These are phyloP conservation scores for Candida sphagnicola DNA, from an alignment of 805 yeast species.

Conservation along the genomic window DNA sequence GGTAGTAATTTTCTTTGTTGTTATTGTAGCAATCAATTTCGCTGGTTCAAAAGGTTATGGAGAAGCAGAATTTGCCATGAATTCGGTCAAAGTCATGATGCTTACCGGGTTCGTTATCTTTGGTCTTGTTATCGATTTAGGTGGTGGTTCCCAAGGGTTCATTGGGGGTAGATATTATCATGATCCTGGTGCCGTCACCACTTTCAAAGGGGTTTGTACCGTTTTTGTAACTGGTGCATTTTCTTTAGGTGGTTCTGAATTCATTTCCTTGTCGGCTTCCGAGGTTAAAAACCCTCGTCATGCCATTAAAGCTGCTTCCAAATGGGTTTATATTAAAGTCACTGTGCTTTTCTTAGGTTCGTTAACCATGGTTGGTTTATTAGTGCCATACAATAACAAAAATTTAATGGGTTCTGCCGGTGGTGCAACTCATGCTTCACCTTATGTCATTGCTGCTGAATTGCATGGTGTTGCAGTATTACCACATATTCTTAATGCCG, in stretches of 20 bases:
- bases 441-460: constrained; percentile 40
- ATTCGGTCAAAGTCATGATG: constrained; percentile 31
- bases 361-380: constrained; percentile 34
- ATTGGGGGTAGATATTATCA: constrained; percentile 40
- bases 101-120: constrained; percentile 36
- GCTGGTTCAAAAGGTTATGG: constrained; percentile 46
- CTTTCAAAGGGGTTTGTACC: constrained; percentile 37
- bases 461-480: constrained; percentile 33
- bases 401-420: constrained; percentile 32
- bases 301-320: constrained; percentile 37
- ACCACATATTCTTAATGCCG: constrained; percentile 40
- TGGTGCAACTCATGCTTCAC: constrained; percentile 33
- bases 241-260: constrained; percentile 40
- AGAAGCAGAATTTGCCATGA: constrained; percentile 38
- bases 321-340: constrained; percentile 36
- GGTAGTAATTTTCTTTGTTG: constrained; percentile 47
- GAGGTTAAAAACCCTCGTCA: constrained; percentile 35
- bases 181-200: constrained; percentile 35
- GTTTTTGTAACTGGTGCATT: constrained; percentile 40
- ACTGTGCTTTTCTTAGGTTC: constrained; percentile 37
- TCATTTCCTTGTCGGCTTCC: constrained; percentile 34
- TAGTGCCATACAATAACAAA: constrained; percentile 32
- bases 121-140: constrained; percentile 36
- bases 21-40: constrained; percentile 43
- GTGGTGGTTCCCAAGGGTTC: constrained; percentile 32